phyloP scores from a whole-genome alignment of 2,329 filamentous ascomycete species.

The Colletotrichum plurivorum region DNA sequence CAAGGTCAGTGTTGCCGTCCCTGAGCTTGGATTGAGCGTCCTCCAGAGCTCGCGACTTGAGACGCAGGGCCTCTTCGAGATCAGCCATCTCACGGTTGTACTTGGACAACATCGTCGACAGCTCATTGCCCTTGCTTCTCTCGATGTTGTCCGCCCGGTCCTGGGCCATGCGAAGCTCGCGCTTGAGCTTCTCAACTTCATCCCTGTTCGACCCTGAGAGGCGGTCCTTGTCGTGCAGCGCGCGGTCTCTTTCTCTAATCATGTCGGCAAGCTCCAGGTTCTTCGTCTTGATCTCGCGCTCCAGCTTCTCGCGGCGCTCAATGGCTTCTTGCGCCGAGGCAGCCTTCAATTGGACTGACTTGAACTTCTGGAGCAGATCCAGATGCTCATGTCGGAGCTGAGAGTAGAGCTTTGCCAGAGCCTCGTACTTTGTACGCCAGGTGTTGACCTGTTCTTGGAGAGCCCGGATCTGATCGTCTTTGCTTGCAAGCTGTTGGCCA shows the following conservation, averaged over 20 bases:
- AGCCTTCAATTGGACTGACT: constrained; percentile 94
- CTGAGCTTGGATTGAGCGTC: constrained; percentile 83
- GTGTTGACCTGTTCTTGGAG: constrained; percentile 98
- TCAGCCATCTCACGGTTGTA: constrained; percentile 98
- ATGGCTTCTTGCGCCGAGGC: constrained; percentile 98
- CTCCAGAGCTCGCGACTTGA: constrained; percentile 89
- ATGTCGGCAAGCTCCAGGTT: constrained; percentile 98
- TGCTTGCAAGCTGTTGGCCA: constrained; percentile 87
- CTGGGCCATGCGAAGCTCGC: constrained; percentile 91
- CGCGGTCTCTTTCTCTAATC: constrained; percentile 96
- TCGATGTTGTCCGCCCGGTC: constrained; percentile 95
- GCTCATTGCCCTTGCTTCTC: constrained; percentile 92
- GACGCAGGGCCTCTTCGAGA: constrained; percentile 90
- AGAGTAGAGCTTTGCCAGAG: constrained; percentile 95
- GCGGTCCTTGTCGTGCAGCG: constrained; percentile 92
- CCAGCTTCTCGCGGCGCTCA: constrained; percentile 92
- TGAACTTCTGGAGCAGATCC: constrained; percentile 95
- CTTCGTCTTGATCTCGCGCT: constrained; percentile 99
- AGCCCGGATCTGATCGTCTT: constrained; percentile 93
- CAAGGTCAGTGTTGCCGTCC: constrained; percentile 88
- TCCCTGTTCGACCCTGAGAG: constrained; percentile 89
- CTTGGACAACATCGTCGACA: constrained; percentile 93
- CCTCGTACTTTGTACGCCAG: constrained; percentile 97
- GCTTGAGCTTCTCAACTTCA: constrained; percentile 93
- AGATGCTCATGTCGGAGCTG: constrained; percentile 96